Evolutionary conservation across 2,329 filamentous ascomycete species (phyloP).

Genomic region (Alternaria panax): DNA sequence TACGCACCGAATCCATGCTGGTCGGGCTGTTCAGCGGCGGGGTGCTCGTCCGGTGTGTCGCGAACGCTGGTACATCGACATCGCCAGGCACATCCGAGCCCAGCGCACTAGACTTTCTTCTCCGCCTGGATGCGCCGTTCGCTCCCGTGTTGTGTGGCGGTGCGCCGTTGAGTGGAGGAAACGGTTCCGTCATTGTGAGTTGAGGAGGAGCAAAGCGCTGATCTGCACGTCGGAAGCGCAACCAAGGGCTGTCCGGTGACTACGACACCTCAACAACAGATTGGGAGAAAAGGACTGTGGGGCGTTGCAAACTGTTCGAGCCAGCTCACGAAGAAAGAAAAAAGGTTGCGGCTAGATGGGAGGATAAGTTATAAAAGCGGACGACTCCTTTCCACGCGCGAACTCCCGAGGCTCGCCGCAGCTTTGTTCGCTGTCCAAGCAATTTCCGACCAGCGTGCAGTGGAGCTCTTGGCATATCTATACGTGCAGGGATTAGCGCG

Average conservation of each 20-base stretch:
- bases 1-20: conserved; percentile 32
- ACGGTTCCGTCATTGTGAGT: conserved; percentile 41
- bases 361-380: too few relatives aligned
- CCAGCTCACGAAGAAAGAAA: too few relatives aligned
- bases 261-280: too few relatives aligned
- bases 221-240: background rate
- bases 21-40: conserved; percentile 27
- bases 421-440: conserved; percentile 1
- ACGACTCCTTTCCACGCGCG: conserved; percentile 6
- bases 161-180: conserved; percentile 39
- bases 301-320: too few relatives aligned
- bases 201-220: background rate
- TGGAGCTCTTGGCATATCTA: conserved; percentile 2
- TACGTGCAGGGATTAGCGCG: background rate
- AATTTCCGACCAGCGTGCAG: conserved; percentile 6
- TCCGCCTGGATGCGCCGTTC: conserved; percentile 33
- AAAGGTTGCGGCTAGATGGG: background rate
- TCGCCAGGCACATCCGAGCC: conserved; percentile 62
- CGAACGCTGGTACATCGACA: conserved; percentile 59
- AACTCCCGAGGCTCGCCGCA: conserved; percentile 7
- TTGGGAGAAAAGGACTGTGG: too few relatives aligned
- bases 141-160: conserved; percentile 16
- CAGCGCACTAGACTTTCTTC: conserved; percentile 58
- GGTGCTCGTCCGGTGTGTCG: conserved; percentile 50
- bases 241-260: too few relatives aligned